These are phyloP conservation scores for Caloboletus firmus DNA, from an alignment of 1,284 basidiomycete species.

Conservation along the genomic window DNA sequence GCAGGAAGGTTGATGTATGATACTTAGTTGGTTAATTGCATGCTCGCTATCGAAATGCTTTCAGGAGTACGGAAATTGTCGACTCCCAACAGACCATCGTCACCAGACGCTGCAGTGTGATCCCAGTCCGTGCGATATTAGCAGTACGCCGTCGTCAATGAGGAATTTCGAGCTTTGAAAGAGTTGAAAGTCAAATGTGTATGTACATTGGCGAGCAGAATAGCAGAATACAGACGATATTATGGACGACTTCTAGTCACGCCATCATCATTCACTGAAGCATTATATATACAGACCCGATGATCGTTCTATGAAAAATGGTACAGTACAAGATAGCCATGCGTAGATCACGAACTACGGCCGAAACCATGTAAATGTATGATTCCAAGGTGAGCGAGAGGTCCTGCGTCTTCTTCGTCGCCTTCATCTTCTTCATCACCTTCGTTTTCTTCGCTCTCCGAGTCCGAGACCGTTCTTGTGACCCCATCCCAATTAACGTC, in stretches of 20 bases:
- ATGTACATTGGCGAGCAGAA: not conserved
- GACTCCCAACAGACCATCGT: not conserved
- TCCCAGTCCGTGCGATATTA: not conserved
- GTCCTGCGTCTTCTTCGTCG: not conserved
- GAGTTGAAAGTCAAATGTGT: not conserved
- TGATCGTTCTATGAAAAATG: not conserved
- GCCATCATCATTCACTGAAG: not conserved
- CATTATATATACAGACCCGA: not conserved
- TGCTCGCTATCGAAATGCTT: slow-evolving; percentile 18
- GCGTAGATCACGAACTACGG: not conserved
- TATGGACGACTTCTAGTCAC: no score
- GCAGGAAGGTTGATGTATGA: slow-evolving; percentile 28
- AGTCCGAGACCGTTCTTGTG: not conserved
- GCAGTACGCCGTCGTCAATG: not conserved
- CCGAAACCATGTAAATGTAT: not conserved
- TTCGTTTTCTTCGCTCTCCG: slow-evolving; percentile 2
- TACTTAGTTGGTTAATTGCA: slow-evolving; percentile 32
- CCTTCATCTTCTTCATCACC: slow-evolving; percentile 1
- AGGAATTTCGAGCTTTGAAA: not conserved
- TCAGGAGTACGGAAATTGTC: not conserved
- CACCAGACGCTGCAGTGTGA: not conserved
- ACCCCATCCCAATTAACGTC: slow-evolving; percentile 26
- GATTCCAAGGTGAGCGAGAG: not conserved
- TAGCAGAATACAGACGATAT: not conserved
- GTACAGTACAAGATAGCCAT: not conserved